Percentiles rank a stretch among this genome's conserved stretches.
Conservation (phyloP, 805 yeast genomes). For the Middelhovenomyces tepae region DNA sequence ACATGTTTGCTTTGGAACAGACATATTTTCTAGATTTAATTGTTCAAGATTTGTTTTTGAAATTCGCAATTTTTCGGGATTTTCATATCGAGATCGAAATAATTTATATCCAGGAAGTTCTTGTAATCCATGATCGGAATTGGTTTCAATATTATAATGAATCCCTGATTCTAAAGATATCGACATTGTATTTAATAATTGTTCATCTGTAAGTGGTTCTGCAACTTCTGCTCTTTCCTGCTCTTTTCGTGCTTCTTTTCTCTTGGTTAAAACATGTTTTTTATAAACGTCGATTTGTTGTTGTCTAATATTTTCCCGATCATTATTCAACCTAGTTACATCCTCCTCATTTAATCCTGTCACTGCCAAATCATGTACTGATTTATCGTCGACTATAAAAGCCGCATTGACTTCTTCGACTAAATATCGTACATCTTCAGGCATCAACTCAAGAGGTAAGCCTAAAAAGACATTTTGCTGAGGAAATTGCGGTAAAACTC, state of each 20-base stretch:
- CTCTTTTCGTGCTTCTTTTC: constrained; percentile 15
- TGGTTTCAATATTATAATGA: constrained; percentile 7
- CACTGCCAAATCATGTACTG: constrained; percentile 21
- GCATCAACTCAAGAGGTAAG: constrained; percentile 63
- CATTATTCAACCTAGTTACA: constrained; percentile 9
- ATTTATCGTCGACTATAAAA: constrained; percentile 35
- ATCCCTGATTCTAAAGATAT: constrained; percentile 10
- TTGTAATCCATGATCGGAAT: constrained; percentile 3
- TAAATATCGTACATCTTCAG: constrained; percentile 69
- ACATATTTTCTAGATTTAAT: constrained; percentile 5
- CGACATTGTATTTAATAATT: constrained; percentile 6
- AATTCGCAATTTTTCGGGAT: background rate
- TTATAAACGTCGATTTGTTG: constrained; percentile 16
- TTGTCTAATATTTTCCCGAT: constrained; percentile 13
- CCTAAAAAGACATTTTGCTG: constrained; percentile 89
- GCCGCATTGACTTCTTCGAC: constrained; percentile 35
- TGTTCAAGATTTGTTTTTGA: constrained; percentile 5
- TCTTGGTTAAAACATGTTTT: constrained; percentile 12
- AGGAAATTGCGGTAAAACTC: constrained; percentile 83
- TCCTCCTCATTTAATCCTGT: constrained; percentile 13
- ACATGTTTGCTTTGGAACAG: constrained; percentile 10
- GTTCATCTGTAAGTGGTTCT: constrained; percentile 7
- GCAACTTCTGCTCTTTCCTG: constrained; percentile 7
- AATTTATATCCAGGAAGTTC: constrained; percentile 12
- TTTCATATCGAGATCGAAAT: constrained; percentile 5